Conservation (phyloP, 257 asterid genomes). For the Parsonsia alboflavescens region DNA sequence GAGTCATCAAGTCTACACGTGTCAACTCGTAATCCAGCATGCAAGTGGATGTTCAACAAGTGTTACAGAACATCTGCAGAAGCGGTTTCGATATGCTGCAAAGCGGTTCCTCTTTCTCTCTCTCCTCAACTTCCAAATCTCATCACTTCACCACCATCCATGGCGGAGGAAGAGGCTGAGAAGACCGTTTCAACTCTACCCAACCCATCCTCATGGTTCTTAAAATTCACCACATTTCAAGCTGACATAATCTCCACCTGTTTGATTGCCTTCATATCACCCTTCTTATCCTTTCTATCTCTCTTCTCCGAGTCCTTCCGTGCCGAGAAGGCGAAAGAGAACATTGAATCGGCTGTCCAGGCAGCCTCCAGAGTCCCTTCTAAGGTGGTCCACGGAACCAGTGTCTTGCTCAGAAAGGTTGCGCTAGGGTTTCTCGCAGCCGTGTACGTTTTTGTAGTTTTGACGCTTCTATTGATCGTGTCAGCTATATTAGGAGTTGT, state of each 20-base stretch:
- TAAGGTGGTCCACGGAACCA: slow-evolving; percentile 12
- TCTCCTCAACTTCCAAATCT: not conserved
- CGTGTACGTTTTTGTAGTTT: slow-evolving; percentile 43
- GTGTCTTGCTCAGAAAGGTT: slow-evolving; percentile 36
- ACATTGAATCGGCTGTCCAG: slow-evolving; percentile 9
- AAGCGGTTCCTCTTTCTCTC: not conserved
- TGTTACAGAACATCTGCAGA: not conserved
- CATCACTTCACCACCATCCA: not conserved
- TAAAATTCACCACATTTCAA: slow-evolving; percentile 34
- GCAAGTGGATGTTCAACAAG: not conserved
- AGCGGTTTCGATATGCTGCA: not conserved
- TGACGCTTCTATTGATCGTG: slow-evolving; percentile 29
- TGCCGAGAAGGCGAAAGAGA: slow-evolving; percentile 10
- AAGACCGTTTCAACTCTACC: slow-evolving; percentile 19
- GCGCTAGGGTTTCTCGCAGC: slow-evolving; percentile 65
- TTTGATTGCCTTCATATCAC: slow-evolving; percentile 22
- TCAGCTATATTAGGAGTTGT: slow-evolving; percentile 57
- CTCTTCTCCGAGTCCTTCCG: slow-evolving; percentile 16
- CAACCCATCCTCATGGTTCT: slow-evolving; percentile 26
- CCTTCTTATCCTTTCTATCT: slow-evolving; percentile 16
- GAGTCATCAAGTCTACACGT: not conserved
- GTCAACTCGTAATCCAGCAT: not conserved
- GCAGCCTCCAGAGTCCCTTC: slow-evolving; percentile 20
- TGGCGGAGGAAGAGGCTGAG: not conserved
- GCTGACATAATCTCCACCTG: slow-evolving; percentile 31